Evolutionary conservation across 768 basidiomycete species (phyloP).

Genomic region (Tylopilus sp.): DNA sequence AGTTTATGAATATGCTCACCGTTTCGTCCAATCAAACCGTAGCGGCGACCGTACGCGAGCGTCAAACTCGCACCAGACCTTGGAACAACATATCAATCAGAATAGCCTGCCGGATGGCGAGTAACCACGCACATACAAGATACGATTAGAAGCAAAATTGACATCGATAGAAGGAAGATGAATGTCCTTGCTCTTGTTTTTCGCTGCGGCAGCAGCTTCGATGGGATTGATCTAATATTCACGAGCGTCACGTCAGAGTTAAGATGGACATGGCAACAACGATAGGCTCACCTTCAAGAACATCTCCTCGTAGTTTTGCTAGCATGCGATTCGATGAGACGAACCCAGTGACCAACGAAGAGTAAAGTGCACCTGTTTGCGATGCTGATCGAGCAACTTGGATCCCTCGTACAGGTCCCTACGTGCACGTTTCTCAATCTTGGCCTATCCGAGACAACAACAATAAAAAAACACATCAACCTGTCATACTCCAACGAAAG

Average conservation of each 20-base stretch:
- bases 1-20: slow-evolving; percentile 36
- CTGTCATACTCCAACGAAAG: neutral
- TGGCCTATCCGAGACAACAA: slow-evolving; percentile 52
- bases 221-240: slow-evolving; percentile 79
- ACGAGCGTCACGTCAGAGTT: neutral
- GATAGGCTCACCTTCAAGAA: slow-evolving; percentile 83
- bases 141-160: slow-evolving; percentile 92
- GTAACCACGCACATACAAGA: slow-evolving; percentile 51
- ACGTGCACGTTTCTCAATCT: slow-evolving; percentile 93
- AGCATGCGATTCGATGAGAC: neutral
- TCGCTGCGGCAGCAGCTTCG: slow-evolving; percentile 69
- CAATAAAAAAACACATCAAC: neutral
- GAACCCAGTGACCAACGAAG: neutral
- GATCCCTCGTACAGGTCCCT: slow-evolving; percentile 94
- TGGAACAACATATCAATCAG: slow-evolving; percentile 1
- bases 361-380: slow-evolving; percentile 65
- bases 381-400: slow-evolving; percentile 87
- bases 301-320: slow-evolving; percentile 99
- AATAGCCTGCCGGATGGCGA: neutral
- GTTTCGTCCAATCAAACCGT: slow-evolving; percentile 89
- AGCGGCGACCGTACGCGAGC: slow-evolving; percentile 83
- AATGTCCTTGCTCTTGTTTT: slow-evolving; percentile 97
- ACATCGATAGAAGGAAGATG: slow-evolving; percentile 95
- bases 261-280: neutral
- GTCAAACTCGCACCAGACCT: slow-evolving; percentile 86